Conservation (phyloP, 371 early-diverging fungal species). For the Mucor piriformis region DNA sequence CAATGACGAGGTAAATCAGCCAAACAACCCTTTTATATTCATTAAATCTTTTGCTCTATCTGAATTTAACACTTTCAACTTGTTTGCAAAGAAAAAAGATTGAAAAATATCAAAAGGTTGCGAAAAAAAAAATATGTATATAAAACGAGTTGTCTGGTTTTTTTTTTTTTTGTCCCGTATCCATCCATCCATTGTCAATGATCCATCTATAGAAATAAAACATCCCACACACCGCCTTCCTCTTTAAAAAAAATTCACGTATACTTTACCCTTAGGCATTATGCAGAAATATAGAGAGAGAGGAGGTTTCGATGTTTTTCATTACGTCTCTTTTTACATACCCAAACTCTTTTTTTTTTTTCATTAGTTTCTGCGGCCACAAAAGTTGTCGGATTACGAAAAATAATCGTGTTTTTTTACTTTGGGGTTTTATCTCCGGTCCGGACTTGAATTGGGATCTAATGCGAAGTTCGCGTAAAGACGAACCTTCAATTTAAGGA, state of each 20-base stretch:
- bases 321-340: not conserved
- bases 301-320: slow-evolving; percentile 9
- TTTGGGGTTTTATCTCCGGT: too few relatives aligned
- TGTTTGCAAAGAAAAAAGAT: slow-evolving; percentile 1
- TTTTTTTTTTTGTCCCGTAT: not conserved
- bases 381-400: too few relatives aligned
- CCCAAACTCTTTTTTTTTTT: too few relatives aligned
- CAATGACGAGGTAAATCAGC: not conserved
- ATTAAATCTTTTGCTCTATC: slow-evolving; percentile 7
- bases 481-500: too few relatives aligned
- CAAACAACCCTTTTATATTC: slow-evolving; percentile 7
- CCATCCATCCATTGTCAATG: slow-evolving; percentile 3
- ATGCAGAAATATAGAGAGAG: slow-evolving; percentile 27
- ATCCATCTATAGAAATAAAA: not conserved
- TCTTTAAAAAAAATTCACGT: not conserved
- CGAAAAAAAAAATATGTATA: not conserved
- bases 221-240: not conserved
- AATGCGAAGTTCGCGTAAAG: too few relatives aligned
- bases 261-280: slow-evolving; percentile 27
- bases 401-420: not conserved
- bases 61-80: not conserved
- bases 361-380: too few relatives aligned
- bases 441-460: too few relatives aligned
- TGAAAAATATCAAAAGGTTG: not conserved
- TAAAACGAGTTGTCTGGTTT: not conserved